A percentile compares a stretch with the other conserved stretches of the same genome.
Evolutionary conservation across 768 basidiomycete genomes (phyloP).

Genomic region (Trametes sanguinea): DNA sequence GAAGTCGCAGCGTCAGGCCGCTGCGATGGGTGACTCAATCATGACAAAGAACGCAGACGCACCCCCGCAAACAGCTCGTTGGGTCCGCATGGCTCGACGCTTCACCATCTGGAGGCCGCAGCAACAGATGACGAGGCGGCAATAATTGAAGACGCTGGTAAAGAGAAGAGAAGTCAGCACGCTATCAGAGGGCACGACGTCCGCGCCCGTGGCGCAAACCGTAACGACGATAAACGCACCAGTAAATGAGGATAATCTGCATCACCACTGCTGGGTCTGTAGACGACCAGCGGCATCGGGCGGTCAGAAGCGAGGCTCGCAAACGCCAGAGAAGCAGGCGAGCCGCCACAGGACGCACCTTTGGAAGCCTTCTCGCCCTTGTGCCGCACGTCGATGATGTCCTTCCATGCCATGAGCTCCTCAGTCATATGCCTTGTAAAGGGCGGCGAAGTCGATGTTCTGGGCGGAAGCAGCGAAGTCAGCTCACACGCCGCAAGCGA

Average conservation of each 20-base stretch:
- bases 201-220: neutral
- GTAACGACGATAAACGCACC: conserved; percentile 5
- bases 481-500: neutral
- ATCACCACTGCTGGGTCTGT: conserved; percentile 20
- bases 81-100: conserved; percentile 41
- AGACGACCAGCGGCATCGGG: neutral
- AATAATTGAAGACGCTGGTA: conserved; percentile 24
- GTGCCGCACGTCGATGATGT: conserved; percentile 20
- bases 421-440: conserved; percentile 29
- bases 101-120: conserved; percentile 53
- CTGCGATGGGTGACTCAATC: neutral
- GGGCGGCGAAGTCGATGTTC: conserved; percentile 25
- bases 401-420: conserved; percentile 28
- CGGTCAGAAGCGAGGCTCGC: neutral
- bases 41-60: neutral
- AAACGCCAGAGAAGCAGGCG: neutral
- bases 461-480: conserved; percentile 16
- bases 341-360: conserved; percentile 11
- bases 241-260: conserved; percentile 22
- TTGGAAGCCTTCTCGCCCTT: conserved; percentile 21
- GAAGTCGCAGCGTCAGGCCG: neutral
- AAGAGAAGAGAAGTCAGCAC: neutral
- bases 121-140: conserved; percentile 55
- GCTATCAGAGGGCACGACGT: neutral
- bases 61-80: conserved; percentile 27